These are phyloP conservation scores for Diaporthe ilicicola DNA, from an alignment of 2,329 filamentous ascomycete genomes.

Conservation along the genomic window DNA sequence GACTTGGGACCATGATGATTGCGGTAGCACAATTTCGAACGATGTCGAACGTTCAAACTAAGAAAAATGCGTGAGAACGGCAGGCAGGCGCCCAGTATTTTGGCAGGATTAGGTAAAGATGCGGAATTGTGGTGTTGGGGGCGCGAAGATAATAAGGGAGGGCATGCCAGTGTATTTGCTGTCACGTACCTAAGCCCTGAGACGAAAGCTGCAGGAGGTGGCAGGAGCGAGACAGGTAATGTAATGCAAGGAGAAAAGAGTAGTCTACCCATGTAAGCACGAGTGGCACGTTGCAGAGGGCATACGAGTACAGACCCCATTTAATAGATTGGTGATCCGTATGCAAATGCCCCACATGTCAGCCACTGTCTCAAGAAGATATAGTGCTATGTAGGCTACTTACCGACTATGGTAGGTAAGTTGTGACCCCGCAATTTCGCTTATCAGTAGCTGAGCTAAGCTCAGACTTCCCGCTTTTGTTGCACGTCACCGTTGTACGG, in stretches of 20 bases:
- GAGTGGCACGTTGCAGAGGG: not conserved
- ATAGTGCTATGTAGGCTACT: not conserved
- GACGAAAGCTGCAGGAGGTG: no score
- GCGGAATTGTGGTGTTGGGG: not conserved
- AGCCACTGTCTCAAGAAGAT: not conserved
- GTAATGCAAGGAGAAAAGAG: not conserved
- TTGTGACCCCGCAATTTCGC: not conserved
- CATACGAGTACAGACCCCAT: not conserved
- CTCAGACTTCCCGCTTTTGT: not conserved
- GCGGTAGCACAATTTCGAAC: not conserved
- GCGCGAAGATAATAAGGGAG: no score
- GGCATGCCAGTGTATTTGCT: not conserved
- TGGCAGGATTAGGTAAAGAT: not conserved
- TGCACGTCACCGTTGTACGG: not conserved
- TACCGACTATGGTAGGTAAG: not conserved
- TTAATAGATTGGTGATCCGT: not conserved
- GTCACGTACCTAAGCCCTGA: no score
- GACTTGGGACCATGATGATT: not conserved
- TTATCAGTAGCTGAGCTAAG: not conserved
- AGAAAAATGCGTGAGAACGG: not conserved
- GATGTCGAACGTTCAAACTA: not conserved
- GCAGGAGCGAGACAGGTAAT: not conserved
- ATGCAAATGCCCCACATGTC: not conserved
- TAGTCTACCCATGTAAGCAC: no score
- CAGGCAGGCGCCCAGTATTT: not conserved